Evolutionary conservation across 2,329 filamentous ascomycete species (phyloP).

Genomic region (Penicillium sp.): DNA sequence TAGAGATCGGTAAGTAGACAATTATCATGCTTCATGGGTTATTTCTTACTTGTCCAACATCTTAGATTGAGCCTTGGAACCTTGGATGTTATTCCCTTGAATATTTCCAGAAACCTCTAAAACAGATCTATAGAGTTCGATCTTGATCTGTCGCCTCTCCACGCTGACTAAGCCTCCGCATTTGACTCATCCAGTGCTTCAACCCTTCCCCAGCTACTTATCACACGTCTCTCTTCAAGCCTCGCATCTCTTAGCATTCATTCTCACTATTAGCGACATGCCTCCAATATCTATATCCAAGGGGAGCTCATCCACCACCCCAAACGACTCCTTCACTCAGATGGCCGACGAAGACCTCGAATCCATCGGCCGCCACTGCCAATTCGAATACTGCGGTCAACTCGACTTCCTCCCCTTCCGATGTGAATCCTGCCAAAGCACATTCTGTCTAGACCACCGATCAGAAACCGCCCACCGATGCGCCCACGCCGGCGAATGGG

Average conservation of each 20-base stretch:
- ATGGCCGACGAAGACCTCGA: conserved; percentile 65
- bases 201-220: too few species aligned
- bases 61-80: too few species aligned
- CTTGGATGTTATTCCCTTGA: too few species aligned
- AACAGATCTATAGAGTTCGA: too few species aligned
- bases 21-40: too few species aligned
- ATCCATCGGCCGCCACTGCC: conserved; percentile 83
- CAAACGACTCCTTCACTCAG: conserved; percentile 33
- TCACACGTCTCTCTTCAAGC: too few species aligned
- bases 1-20: too few species aligned
- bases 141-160: too few species aligned
- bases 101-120: too few species aligned
- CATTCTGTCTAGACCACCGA: conserved; percentile 91
- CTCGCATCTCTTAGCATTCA: conserved; percentile 1
- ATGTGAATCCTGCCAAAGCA: conserved; percentile 79
- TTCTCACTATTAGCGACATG: conserved; percentile 15
- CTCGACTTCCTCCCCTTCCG: conserved; percentile 94
- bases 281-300: conserved; percentile 24
- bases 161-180: too few species aligned
- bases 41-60: too few species aligned
- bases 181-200: too few species aligned
- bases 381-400: conserved; percentile 84
- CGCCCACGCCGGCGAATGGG: conserved; percentile 56
- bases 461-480: conserved; percentile 75
- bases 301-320: conserved; percentile 12